Conservation (phyloP, 768 basidiomycete genomes). For the Tricholoma sp. region DNA sequence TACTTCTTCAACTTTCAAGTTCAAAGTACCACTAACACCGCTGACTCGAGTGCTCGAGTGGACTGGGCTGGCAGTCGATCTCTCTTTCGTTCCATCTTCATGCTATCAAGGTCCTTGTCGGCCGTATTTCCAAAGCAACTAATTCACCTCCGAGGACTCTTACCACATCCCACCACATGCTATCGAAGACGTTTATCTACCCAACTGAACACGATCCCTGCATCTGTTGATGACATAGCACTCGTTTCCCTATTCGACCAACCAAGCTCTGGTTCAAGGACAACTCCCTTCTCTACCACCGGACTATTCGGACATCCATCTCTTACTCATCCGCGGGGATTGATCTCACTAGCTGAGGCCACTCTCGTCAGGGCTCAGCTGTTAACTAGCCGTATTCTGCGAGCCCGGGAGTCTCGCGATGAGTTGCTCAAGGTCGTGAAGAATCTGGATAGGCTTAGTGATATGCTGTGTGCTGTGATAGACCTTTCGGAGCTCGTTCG, state of each 20-base stretch:
- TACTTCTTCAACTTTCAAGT: background rate
- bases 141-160: conserved; percentile 21
- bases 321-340: conserved; percentile 63
- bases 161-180: background rate
- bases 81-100: conserved; percentile 15
- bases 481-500: conserved; percentile 93
- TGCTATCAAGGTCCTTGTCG: conserved; percentile 39
- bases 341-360: conserved; percentile 69
- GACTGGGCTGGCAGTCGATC: no score
- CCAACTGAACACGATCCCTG: conserved; percentile 44
- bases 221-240: conserved; percentile 60
- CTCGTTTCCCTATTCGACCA: conserved; percentile 71
- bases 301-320: conserved; percentile 84
- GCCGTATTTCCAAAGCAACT: conserved; percentile 32
- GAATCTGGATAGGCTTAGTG: conserved; percentile 94
- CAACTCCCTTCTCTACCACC: conserved; percentile 46
- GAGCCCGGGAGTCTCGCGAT: conserved; percentile 61
- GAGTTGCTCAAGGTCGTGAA: conserved; percentile 88
- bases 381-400: conserved; percentile 79
- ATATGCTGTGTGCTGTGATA: conserved; percentile 93
- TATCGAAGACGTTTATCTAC: conserved; percentile 31
- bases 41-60: no score
- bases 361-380: conserved; percentile 77
- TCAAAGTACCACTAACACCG: no score
- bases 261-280: conserved; percentile 35